Evolutionary conservation across 768 basidiomycete species (phyloP).

Genomic region (Rhizopogon vesiculosus): DNA sequence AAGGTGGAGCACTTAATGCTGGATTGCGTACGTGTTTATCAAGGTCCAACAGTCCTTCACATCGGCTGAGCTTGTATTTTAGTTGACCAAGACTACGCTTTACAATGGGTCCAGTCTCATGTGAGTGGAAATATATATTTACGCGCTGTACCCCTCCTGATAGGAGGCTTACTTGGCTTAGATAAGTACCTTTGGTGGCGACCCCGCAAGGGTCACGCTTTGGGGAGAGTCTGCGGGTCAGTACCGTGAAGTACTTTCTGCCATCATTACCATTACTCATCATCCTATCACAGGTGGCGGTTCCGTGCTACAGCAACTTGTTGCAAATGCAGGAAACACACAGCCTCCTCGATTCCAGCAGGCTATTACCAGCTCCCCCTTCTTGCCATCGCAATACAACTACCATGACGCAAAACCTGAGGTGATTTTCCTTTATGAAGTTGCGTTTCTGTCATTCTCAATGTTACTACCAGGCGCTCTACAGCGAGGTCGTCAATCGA

Average conservation of each 20-base stretch:
- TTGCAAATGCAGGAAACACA: slow-evolving; percentile 28
- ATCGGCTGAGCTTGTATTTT: not conserved
- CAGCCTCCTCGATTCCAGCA: slow-evolving; percentile 28
- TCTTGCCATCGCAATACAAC: slow-evolving; percentile 27
- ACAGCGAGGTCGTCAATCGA: slow-evolving; percentile 4
- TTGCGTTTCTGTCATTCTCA: no score
- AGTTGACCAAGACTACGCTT: slow-evolving; percentile 34
- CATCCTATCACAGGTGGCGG: slow-evolving; percentile 20
- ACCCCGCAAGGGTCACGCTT: slow-evolving; percentile 28
- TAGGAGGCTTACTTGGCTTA: slow-evolving; percentile 2
- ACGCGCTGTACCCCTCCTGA: not conserved
- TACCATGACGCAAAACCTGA: slow-evolving; percentile 28
- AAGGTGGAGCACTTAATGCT: slow-evolving; percentile 40
- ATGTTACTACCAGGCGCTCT: slow-evolving; percentile 10
- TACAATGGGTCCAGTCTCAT: slow-evolving; percentile 31
- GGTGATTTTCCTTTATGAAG: slow-evolving; percentile 3
- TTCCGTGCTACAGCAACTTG: slow-evolving; percentile 30
- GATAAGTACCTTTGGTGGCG: slow-evolving; percentile 31
- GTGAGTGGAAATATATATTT: slow-evolving; percentile 10
- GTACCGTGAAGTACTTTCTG: not conserved
- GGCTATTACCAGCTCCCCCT: slow-evolving; percentile 29
- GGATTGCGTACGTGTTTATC: slow-evolving; percentile 36
- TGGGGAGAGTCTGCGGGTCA: slow-evolving; percentile 32
- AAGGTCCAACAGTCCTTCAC: not conserved
- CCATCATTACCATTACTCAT: not conserved